phyloP scores from a whole-genome alignment of 345 rosid genomes.

The Eucalyptus paniculata region DNA sequence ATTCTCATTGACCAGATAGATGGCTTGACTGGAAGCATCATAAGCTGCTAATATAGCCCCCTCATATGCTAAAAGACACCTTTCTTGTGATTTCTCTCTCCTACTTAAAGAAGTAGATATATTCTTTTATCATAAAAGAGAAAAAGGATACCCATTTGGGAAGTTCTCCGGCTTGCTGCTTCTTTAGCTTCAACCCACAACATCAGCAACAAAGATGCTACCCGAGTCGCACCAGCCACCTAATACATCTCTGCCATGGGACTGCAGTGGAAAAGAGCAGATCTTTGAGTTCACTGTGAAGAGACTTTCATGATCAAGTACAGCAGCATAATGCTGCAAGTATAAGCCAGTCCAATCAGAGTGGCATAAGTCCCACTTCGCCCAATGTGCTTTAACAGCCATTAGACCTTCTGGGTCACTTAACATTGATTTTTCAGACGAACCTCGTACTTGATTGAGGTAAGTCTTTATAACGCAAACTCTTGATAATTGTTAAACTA shows the following conservation, averaged over 20 bases:
- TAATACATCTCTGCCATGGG: constrained; percentile 30
- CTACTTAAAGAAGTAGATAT: neutral
- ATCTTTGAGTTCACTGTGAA: neutral
- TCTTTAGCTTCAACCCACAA: constrained; percentile 7
- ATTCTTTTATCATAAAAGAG: neutral
- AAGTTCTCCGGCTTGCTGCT: neutral
- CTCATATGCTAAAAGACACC: neutral
- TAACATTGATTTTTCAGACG: neutral
- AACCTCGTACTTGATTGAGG: neutral
- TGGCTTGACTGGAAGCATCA: neutral
- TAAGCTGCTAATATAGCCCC: neutral
- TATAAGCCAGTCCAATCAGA: neutral
- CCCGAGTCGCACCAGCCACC: constrained; percentile 76
- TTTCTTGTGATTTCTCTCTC: neutral
- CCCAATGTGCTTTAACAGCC: neutral
- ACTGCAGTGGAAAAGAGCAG: constrained; percentile 18
- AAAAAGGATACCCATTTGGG: neutral
- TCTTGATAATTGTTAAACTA: neutral
- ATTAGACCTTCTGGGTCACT: neutral
- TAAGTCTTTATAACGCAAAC: neutral
- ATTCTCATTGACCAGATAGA: neutral
- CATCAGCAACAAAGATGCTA: constrained; percentile 47
- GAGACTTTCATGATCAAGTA: neutral
- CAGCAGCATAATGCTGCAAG: neutral
- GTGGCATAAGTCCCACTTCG: neutral